Base-by-base conservation (phyloP, 495 filamentous ascomycete species). In the Sabuloglossum arenarium region DNA sequence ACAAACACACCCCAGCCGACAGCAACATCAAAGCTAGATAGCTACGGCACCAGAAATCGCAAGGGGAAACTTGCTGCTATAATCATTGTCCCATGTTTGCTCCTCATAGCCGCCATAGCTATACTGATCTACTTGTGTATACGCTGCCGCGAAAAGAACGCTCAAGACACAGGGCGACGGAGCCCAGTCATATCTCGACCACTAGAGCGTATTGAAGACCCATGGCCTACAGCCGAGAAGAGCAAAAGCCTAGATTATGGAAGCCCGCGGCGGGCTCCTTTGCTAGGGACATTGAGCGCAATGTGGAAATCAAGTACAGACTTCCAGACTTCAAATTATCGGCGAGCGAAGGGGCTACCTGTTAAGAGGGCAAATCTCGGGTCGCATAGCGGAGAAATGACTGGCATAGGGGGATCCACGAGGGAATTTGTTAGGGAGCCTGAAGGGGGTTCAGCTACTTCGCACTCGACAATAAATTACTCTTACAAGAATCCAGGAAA, bases 241-340 rank as follows among this genome's bases (percentile, higher is more conserved):
- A 12, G 5, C n/a, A 37, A 12, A 28, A 43, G 30, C 11, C 10
- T 54, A 1, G 30, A 31, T 24, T 24, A 29, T 37, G 53, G 16
- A 24, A 19, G 28, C 24, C 53, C 53, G 11, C 8, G 30, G n/a
- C 25, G 53, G 30, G 31, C 37, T 6, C 53, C 53, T 30, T 16
- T 54, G 1, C 31, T 54, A 12, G 23, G 30, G 12, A 28, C 25
- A 2, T 21, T 54, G 19, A 54, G 53, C 30, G 53, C 1, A 37
- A 43, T 39, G 53, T 54, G 53, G 53, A 39, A 28, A 19, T 54
- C 27, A 31, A 54, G 53, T 28, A 43, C 37, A 8, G 37, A 54
- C 37, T 54, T 43, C 19, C 53, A 43, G 23, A 23, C 5, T 31
- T 21, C 25, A 37, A 54, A 54, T 16, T 43, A 54, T 25, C 53